phyloP scores from a whole-genome alignment of 2,329 filamentous ascomycete genomes.

The Fusarium tricinctum region DNA sequence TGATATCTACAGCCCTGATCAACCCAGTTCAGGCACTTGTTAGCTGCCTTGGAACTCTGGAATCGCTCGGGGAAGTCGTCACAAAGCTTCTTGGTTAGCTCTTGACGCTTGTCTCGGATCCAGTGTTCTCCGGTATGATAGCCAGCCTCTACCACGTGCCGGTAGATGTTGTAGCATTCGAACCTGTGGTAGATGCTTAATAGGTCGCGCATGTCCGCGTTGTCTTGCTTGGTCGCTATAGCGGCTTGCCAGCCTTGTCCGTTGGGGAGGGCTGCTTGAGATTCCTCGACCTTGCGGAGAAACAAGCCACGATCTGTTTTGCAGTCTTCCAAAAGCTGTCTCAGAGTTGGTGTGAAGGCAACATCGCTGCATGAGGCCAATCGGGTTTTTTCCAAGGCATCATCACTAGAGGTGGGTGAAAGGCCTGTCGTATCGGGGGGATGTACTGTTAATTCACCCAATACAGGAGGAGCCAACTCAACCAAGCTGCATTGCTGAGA shows the following conservation, averaged over 20 bases:
- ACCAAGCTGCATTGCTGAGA: background rate
- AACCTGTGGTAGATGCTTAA: constrained; percentile 22
- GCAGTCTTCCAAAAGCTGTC: background rate
- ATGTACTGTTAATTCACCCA: background rate
- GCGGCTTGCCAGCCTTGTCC: constrained; percentile 18
- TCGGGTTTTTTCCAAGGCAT: background rate
- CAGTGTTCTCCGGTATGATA: constrained; percentile 21
- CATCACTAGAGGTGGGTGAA: background rate
- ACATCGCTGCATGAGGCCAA: background rate
- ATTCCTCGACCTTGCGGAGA: constrained; percentile 19
- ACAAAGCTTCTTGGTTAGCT: constrained; percentile 15
- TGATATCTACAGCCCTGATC: constrained; percentile 22
- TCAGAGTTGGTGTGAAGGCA: background rate
- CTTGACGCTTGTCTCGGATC: constrained; percentile 15
- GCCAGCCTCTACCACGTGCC: constrained; percentile 17
- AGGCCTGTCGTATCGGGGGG: background rate
- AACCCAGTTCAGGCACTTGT: constrained; percentile 24
- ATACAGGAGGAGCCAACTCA: background rate
- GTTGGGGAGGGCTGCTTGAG: constrained; percentile 11
- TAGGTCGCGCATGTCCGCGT: constrained; percentile 18
- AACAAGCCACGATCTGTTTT: constrained; percentile 12
- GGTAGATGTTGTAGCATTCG: constrained; percentile 23
- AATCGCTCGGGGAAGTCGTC: constrained; percentile 21
- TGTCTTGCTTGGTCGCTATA: constrained; percentile 21
- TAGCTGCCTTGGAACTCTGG: constrained; percentile 4